Evolutionary conservation across 2,329 filamentous ascomycete genomes (phyloP).

Genomic region (Ploettnerulaceae sp.): DNA sequence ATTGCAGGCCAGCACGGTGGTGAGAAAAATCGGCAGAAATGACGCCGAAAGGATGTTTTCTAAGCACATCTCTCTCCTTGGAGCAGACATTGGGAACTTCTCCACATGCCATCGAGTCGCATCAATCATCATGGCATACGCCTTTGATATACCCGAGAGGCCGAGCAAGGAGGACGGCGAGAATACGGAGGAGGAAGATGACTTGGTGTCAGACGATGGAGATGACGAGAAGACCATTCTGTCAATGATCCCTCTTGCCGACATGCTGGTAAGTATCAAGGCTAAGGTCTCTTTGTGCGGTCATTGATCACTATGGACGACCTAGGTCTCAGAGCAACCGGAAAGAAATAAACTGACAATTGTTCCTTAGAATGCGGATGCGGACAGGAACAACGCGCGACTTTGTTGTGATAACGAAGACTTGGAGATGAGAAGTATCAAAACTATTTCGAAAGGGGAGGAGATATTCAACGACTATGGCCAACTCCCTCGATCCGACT

Average conservation of each 20-base stretch:
- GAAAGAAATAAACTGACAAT: neutral
- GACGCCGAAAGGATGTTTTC: conserved; percentile 54
- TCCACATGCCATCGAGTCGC: conserved; percentile 57
- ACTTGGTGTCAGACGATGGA: conserved; percentile 43
- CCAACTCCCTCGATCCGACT: conserved; percentile 59
- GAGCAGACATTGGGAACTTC: conserved; percentile 39
- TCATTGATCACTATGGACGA: neutral
- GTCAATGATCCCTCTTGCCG: conserved; percentile 50
- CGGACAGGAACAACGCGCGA: conserved; percentile 57
- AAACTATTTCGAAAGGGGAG: conserved; percentile 50
- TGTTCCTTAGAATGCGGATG: conserved; percentile 52
- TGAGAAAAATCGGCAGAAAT: conserved; percentile 59
- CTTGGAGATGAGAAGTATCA: conserved; percentile 60
- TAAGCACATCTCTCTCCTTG: conserved; percentile 49
- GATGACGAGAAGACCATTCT: conserved; percentile 45
- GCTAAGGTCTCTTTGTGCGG: neutral
- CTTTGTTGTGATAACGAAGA: conserved; percentile 33
- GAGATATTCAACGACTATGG: conserved; percentile 67
- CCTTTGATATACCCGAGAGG: conserved; percentile 54
- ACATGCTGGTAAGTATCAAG: conserved; percentile 9
- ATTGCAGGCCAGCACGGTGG: conserved; percentile 59
- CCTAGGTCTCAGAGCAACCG: neutral
- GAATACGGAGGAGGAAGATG: conserved; percentile 42
- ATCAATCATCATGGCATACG: conserved; percentile 67
- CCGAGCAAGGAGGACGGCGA: conserved; percentile 37